phyloP scores from a whole-genome alignment of 257 asterid genomes.

The Solanum piurae region DNA sequence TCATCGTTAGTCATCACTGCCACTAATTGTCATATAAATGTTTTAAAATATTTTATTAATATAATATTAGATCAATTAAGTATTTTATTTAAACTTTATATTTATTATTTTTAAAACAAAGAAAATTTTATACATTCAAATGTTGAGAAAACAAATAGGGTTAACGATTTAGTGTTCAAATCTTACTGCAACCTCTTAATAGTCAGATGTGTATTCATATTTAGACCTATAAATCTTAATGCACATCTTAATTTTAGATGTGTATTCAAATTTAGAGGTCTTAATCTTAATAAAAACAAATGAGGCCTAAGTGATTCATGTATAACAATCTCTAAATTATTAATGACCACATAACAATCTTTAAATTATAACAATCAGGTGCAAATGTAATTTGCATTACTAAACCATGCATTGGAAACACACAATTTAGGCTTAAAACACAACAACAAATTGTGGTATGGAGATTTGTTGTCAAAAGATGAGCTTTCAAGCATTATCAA shows the following conservation, averaged over 20 bases:
- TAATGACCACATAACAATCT: background rate
- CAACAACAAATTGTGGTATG: background rate
- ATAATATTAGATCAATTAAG: background rate
- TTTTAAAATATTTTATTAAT: too few species aligned
- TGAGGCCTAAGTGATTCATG: background rate
- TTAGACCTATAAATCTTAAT: background rate
- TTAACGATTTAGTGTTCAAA: background rate
- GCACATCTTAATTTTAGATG: background rate
- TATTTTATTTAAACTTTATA: too few species aligned
- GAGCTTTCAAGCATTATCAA: background rate
- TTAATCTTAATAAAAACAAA: background rate
- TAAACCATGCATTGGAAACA: background rate
- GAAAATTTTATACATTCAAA: too few species aligned
- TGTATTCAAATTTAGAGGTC: background rate
- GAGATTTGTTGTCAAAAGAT: background rate
- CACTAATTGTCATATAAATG: background rate
- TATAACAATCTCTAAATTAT: background rate
- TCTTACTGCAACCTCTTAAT: background rate
- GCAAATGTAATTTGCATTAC: background rate
- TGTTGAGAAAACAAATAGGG: too few species aligned
- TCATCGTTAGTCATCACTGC: background rate
- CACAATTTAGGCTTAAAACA: background rate
- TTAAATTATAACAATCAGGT: background rate
- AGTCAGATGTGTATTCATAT: background rate
- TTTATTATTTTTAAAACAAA: background rate